Evolutionary conservation across 345 rosid species (phyloP).

Genomic region (Fremontodendron californicum): DNA sequence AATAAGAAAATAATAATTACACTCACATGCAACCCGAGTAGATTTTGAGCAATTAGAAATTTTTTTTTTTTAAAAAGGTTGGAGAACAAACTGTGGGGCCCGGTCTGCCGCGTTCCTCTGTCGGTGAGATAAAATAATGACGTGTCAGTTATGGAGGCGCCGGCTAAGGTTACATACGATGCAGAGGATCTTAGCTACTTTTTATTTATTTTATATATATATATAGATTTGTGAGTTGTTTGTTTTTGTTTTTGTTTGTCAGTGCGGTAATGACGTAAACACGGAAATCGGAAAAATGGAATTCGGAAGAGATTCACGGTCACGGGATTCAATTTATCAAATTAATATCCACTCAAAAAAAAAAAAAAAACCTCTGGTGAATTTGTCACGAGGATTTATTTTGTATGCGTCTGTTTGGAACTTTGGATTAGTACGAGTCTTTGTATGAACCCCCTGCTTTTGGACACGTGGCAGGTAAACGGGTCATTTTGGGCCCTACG

Average conservation of each 20-base stretch:
- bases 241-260: constrained; percentile 6
- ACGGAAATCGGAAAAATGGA: constrained; percentile 1
- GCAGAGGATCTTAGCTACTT: neutral
- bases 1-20: neutral
- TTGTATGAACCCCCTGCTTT: neutral
- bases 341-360: neutral
- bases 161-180: neutral
- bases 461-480: neutral
- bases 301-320: neutral
- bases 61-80: too few species aligned
- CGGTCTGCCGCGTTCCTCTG: constrained; percentile 15
- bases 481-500: neutral
- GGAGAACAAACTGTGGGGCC: constrained; percentile 14
- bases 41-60: neutral
- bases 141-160: constrained; percentile 5
- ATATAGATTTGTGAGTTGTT: neutral
- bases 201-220: neutral
- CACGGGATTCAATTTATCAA: neutral
- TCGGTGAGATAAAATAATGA: constrained; percentile 25
- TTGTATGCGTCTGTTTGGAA: neutral
- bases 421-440: neutral
- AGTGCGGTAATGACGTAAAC: constrained; percentile 7
- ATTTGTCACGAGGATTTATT: neutral
- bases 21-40: neutral
- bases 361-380: neutral